Conservation (phyloP, 768 basidiomycete genomes). For the Hortiboletus flavorubellus region DNA sequence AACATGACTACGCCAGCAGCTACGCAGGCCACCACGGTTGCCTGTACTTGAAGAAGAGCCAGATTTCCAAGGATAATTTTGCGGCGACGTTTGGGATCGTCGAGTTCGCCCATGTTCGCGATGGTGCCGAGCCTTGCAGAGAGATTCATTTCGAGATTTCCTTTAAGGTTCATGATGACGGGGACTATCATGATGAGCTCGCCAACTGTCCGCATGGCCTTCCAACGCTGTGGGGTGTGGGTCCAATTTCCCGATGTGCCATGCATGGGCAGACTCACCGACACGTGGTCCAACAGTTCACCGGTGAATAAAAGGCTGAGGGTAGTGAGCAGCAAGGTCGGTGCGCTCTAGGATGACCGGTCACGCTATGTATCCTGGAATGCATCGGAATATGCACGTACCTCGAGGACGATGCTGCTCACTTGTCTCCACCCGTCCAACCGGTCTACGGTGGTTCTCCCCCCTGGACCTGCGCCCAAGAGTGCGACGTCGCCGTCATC, state of each 20-base stretch:
- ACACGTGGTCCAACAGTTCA: conserved; percentile 81
- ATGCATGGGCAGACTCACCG: conserved; percentile 48
- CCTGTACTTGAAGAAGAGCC: conserved; percentile 88
- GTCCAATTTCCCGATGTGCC: neutral
- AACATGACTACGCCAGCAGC: conserved; percentile 77
- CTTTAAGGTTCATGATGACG: conserved; percentile 91
- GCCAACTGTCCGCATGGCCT: conserved; percentile 84
- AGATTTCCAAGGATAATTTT: conserved; percentile 78
- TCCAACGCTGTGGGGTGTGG: conserved; percentile 63
- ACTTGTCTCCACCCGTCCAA: conserved; percentile 50
- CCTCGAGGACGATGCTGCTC: conserved; percentile 67
- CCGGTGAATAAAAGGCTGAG: conserved; percentile 88
- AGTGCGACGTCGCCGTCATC: conserved; percentile 46
- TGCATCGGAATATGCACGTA: conserved; percentile 30
- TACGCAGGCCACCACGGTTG: conserved; percentile 81
- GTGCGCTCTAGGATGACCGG: conserved; percentile 60
- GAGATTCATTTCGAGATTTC: conserved; percentile 99
- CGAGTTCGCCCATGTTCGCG: conserved; percentile 90
- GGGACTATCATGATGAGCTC: conserved; percentile 97
- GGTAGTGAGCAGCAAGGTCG: conserved; percentile 81
- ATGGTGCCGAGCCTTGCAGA: conserved; percentile 94
- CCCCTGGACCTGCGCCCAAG: conserved; percentile 34
- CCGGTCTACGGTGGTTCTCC: no score
- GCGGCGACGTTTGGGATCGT: conserved; percentile 59
- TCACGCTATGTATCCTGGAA: neutral